These are phyloP conservation scores for Achaetomiella virescens DNA, from an alignment of 495 filamentous ascomycete species.

Conservation along the genomic window DNA sequence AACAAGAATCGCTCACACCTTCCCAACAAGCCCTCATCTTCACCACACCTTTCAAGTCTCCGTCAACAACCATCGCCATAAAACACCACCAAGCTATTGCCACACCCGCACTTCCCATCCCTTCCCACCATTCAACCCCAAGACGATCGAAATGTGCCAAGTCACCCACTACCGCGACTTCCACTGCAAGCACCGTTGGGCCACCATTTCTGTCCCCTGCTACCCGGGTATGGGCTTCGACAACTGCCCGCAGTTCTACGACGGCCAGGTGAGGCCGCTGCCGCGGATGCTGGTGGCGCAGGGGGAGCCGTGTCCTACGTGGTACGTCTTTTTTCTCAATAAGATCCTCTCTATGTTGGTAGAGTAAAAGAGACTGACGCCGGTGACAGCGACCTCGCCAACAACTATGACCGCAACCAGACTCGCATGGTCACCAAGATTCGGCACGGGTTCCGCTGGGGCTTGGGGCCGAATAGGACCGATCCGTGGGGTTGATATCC, in stretches of 20 bases:
- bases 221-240: conserved; percentile 31
- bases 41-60: neutral
- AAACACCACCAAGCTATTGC: neutral
- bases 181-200: conserved; percentile 38
- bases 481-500: conserved; percentile 33
- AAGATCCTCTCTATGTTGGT: neutral
- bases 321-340: conserved; percentile 5
- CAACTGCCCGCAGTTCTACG: conserved; percentile 28
- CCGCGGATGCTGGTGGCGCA: conserved; percentile 15
- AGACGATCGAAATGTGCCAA: conserved; percentile 30
- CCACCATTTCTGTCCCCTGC: conserved; percentile 30
- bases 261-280: conserved; percentile 19
- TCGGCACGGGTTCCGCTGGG: conserved; percentile 29
- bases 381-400: conserved; percentile 16
- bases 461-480: conserved; percentile 29
- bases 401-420: conserved; percentile 33
- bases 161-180: conserved; percentile 29
- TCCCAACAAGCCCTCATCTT: neutral
- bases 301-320: conserved; percentile 22
- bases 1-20: neutral
- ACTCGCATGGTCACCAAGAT: conserved; percentile 30
- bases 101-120: no score
- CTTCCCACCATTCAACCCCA: no score
- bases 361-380: no score
- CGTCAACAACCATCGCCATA: neutral